Evolutionary conservation across 768 basidiomycete genomes (phyloP), one percentile per base, ranked within the genome.

Genomic region (Podaxis rugospora): DNA sequence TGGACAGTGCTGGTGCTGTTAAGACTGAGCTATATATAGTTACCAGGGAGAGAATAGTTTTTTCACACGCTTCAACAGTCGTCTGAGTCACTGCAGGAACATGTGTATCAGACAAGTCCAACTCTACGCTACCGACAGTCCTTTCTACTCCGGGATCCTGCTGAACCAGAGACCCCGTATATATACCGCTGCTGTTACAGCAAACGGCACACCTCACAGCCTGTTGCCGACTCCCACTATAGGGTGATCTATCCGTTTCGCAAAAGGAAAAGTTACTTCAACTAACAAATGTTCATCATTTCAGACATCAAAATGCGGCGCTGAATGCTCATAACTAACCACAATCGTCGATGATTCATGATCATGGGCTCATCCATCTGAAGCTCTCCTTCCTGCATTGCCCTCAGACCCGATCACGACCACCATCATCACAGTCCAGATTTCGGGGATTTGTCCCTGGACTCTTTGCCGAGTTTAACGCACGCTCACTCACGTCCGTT

Each of bases 231-330:
- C 42, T 16, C 5, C 42, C 42, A 44, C 42, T 18, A n/a, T 14
- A 18, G 42, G 18, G 42, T 18, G 18, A 44, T 44, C 18, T 7
- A n/a, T 44, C 42, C 18, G 14, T 42, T 18, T 44, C 18, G n/a
- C 16, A 21, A n/a, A 16, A 44, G 42, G 18, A 7, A 18, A n/a
- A 21, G 9, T 44, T 44, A 9, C 47, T 27, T 23, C 47, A 23
- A 49, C 25, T 39, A 37, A 37, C 21, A 36, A 36, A 40, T 21
- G 21, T 52, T 40, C 37, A 59, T 59, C 51, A 35, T 18, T 61
- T 40, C 37, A 36, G 44, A 16, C 27, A 62, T 55, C 61, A 62
- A 21, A 27, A 57, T 28, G 50, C 47, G 47, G 27, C 46, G 51
- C 46, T 21, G 11, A 37, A 50, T 21, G 46, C 21, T 16, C 56